These are phyloP conservation scores for Lactifluus piperatus DNA, from an alignment of 768 basidiomycete species.

Conservation along the genomic window DNA sequence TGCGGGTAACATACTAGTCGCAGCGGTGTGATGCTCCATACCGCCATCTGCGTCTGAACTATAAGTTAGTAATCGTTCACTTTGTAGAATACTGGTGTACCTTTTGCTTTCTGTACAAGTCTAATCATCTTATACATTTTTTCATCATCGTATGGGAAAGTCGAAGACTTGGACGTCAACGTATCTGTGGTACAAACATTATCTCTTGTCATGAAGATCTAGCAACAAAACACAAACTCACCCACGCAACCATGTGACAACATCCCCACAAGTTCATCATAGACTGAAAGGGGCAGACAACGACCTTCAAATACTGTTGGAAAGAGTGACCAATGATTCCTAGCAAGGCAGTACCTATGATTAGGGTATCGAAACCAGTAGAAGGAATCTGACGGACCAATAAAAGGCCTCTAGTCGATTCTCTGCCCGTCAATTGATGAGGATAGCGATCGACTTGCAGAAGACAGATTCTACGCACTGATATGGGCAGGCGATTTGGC, in stretches of 20 bases:
- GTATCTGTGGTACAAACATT: background rate
- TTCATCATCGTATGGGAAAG: constrained; percentile 10
- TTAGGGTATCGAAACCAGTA: background rate
- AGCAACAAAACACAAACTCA: constrained; percentile 13
- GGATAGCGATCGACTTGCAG: background rate
- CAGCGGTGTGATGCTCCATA: background rate
- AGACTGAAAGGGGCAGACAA: constrained; percentile 1
- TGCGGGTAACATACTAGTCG: background rate
- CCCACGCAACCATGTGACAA: constrained; percentile 33
- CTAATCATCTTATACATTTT: constrained; percentile 1
- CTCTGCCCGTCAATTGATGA: constrained; percentile 8
- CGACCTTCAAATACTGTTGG: constrained; percentile 17
- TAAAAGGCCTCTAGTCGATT: constrained; percentile 21
- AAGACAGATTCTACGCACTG: constrained; percentile 6
- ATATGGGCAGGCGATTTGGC: constrained; percentile 12
- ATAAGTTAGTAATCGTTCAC: background rate
- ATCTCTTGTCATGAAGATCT: background rate
- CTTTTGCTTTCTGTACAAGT: constrained; percentile 4
- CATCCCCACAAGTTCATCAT: constrained; percentile 32
- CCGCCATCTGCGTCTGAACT: background rate
- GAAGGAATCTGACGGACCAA: constrained; percentile 16
- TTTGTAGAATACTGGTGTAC: background rate
- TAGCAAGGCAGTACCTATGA: constrained; percentile 5
- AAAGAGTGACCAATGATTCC: constrained; percentile 25
- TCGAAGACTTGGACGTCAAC: constrained; percentile 11